Percentiles rank a stretch among this genome's conserved stretches.
These are phyloP conservation scores for Dittrichia graveolens DNA, from an alignment of 129 eudicot species.

Conservation along the genomic window DNA sequence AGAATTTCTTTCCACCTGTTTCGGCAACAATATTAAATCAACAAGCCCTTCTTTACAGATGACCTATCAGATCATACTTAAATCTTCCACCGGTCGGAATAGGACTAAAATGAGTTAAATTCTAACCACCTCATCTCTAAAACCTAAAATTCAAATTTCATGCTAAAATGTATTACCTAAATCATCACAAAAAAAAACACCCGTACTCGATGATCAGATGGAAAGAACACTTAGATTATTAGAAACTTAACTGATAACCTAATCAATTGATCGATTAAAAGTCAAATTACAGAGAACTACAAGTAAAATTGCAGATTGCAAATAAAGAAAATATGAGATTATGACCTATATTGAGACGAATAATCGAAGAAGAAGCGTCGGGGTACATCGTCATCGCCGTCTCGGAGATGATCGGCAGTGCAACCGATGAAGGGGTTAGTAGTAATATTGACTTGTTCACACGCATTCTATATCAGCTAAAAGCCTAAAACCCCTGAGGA, in stretches of 20 bases:
- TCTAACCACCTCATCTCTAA: constrained; percentile 6
- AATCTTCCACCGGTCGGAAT: constrained; percentile 1
- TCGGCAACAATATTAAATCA: not conserved
- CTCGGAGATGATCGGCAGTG: constrained; percentile 12
- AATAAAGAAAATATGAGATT: not conserved
- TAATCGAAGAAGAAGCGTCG: constrained; percentile 47
- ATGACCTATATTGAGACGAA: constrained; percentile 76
- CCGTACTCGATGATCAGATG: constrained; percentile 10
- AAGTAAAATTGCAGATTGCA: constrained; percentile 2
- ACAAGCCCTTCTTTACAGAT: not conserved
- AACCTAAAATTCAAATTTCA: constrained; percentile 9
- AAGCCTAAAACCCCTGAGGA: constrained; percentile 29
- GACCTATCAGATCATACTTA: not conserved
- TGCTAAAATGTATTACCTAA: not conserved
- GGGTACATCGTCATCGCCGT: constrained; percentile 36
- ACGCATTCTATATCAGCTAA: not conserved
- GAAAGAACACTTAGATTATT: not conserved
- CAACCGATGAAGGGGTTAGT: constrained; percentile 26
- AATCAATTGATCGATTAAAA: constrained; percentile 13
- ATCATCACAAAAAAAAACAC: not conserved
- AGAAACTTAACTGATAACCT: not conserved
- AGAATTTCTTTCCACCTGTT: constrained; percentile 85
- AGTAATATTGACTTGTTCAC: constrained; percentile 2
- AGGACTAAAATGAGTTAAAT: constrained; percentile 8
- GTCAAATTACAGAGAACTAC: constrained; percentile 7